Base-by-base conservation (phyloP, 306 rosid genomes). In the Coriaria nepalensis region DNA sequence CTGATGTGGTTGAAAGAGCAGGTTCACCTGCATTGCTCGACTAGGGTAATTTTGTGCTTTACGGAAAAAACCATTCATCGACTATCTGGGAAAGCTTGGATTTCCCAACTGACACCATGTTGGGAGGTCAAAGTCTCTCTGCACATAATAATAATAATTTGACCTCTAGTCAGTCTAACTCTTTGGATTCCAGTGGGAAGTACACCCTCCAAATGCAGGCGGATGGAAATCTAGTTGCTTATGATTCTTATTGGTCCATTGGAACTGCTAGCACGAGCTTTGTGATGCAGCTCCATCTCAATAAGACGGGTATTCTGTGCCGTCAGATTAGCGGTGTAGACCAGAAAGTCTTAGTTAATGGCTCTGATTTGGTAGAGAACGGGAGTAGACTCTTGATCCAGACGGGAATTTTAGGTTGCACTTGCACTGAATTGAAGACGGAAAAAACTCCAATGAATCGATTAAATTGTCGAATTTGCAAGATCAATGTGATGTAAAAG, bases 31-130 rank as follows among this genome's bases (percentile, higher is more conserved):
- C 59, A 13, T 35, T 61, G 66, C 51, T 44, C 4, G 66, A 61
- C 7, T 51, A 51, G 15, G 59, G 66, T 13, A 20, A 61, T 45
- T 50, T 61, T 37, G 58, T 61, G n/a, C 37, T 61, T 2, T 61
- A 61, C 36, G 8, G 29, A 20, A 20, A 51, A 7, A 4, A 4
- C 3, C 4, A 8, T 7, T 7, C 29, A 4, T 6, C 4, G 7
- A 0, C 29, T 12, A 45, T 61, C 0, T 61, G 66, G 66, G 10
- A 61, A 41, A 61, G 57, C 29, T 60, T 60, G 35, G 9, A 60
- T 12, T 10, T 40, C 20, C 65, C 65, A 0, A 60, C 57, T 5
- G 65, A 60, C 40, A 60, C 56, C 4, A 13, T 60, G 2, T 11
- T 60, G 13, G 57, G 47, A 13, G 65, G 50, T 43, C 65, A 60